phyloP scores from a whole-genome alignment of 73 alveolate genomes.

The Paramecium octaurelia region DNA sequence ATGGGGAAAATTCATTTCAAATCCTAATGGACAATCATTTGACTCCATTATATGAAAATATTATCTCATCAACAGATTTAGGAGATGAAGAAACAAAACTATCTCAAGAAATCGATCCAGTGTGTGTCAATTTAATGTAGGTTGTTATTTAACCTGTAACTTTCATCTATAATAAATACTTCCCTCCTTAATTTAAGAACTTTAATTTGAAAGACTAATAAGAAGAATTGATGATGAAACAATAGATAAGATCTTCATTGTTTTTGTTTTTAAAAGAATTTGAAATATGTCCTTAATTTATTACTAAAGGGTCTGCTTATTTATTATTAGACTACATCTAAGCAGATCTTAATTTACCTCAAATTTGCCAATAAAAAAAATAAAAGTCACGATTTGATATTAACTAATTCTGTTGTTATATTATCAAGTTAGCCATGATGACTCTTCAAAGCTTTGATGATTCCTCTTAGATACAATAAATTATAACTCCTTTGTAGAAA shows the following conservation, averaged over 20 bases:
- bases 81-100: slow-evolving; percentile 54
- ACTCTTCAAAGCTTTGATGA: slow-evolving; percentile 6
- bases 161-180: background rate
- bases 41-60: slow-evolving; percentile 45
- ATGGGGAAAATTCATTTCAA: slow-evolving; percentile 2
- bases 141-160: background rate
- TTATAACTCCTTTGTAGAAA: slow-evolving; percentile 22
- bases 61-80: slow-evolving; percentile 48
- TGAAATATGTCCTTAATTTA: slow-evolving; percentile 47
- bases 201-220: slow-evolving; percentile 27
- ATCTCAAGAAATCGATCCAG: background rate
- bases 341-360: slow-evolving; percentile 7
- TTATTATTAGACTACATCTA: slow-evolving; percentile 7
- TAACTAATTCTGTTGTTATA: slow-evolving; percentile 23
- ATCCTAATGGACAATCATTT: slow-evolving; percentile 38
- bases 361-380: background rate
- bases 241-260: background rate
- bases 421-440: slow-evolving; percentile 31
- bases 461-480: background rate
- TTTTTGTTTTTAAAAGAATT: slow-evolving; percentile 49
- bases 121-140: background rate
- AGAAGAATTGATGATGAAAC: slow-evolving; percentile 28
- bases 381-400: background rate
- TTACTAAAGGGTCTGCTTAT: slow-evolving; percentile 50
- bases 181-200: slow-evolving; percentile 22